phyloP scores from a whole-genome alignment of 148 eudicot genomes.

The Arctostaphylos glauca region DNA sequence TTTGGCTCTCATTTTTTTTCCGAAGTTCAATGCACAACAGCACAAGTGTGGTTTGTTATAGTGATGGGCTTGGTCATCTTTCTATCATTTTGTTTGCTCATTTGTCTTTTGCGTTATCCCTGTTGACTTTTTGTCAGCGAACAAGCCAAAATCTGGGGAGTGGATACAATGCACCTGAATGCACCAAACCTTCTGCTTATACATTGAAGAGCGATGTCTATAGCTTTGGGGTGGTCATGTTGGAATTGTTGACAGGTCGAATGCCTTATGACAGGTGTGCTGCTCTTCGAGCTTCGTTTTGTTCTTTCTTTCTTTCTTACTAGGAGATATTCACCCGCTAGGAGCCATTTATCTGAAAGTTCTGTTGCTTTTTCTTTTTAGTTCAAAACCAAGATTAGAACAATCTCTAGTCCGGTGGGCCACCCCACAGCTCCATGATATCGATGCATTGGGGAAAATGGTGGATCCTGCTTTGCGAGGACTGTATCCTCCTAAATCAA shows the following conservation, averaged over 20 bases:
- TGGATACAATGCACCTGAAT: constrained; percentile 59
- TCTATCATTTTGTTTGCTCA: not conserved
- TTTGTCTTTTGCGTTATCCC: not conserved
- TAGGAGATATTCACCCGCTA: not conserved
- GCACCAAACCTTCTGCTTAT: constrained; percentile 38
- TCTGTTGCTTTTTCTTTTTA: constrained; percentile 17
- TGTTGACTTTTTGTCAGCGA: constrained; percentile 24
- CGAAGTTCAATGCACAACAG: not conserved
- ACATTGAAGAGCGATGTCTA: constrained; percentile 66
- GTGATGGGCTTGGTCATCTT: not conserved
- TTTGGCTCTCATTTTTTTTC: not conserved
- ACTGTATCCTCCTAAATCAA: constrained; percentile 59
- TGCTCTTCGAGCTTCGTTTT: not conserved
- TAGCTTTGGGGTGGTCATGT: constrained; percentile 71
- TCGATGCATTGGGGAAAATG: constrained; percentile 58
- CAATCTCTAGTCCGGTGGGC: constrained; percentile 70
- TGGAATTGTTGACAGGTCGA: constrained; percentile 75
- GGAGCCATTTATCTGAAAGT: constrained; percentile 7
- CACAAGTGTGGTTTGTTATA: not conserved
- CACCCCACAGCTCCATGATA: constrained; percentile 59
- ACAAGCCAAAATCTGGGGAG: constrained; percentile 41
- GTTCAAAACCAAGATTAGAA: constrained; percentile 50
- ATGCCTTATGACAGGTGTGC: constrained; percentile 65
- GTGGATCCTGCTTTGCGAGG: constrained; percentile 71
- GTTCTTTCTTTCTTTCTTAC: too few relatives aligned